Conservation (phyloP, 106 monocot genomes). For the Triglochin maritima region DNA sequence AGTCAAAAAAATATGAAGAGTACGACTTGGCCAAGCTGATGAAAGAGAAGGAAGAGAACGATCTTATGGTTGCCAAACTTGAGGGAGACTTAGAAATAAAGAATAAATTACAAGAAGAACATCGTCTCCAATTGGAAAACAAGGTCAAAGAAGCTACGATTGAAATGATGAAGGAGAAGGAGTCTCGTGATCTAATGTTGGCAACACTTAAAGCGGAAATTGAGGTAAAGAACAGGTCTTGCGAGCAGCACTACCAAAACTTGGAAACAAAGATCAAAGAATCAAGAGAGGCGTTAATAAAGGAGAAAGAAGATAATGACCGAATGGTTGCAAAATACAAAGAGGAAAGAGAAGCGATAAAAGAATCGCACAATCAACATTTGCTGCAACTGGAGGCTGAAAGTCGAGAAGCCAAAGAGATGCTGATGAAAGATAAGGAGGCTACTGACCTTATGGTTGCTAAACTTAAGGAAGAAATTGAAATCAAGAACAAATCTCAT, state of each 20-base stretch:
- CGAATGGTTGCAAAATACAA: conserved; percentile 16
- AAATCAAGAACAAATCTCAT: conserved; percentile 20
- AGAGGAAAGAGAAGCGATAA: conserved; percentile 23
- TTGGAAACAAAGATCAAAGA: conserved; percentile 21
- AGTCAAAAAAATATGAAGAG: conserved; percentile 37
- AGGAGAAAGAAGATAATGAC: conserved; percentile 10
- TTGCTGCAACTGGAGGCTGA: conserved; percentile 19
- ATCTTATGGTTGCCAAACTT: conserved; percentile 21
- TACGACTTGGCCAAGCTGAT: conserved; percentile 26
- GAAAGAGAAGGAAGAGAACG: conserved; percentile 32
- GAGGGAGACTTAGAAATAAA: conserved; percentile 27
- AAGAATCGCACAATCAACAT: conserved; percentile 16
- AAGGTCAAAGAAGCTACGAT: conserved; percentile 22
- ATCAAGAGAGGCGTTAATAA: conserved; percentile 10
- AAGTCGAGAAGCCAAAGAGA: conserved; percentile 5
- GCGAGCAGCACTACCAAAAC: conserved; percentile 10
- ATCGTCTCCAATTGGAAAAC: conserved; percentile 21
- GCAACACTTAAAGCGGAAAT: conserved; percentile 24
- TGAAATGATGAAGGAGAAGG: conserved; percentile 27
- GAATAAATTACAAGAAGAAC: conserved; percentile 20
- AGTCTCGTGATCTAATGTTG: conserved; percentile 19
- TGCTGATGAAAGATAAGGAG: conserved; percentile 38
- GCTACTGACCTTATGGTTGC: conserved; percentile 14
- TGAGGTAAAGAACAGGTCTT: conserved; percentile 23
- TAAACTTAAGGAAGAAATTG: conserved; percentile 27